A percentile compares a stretch with the other conserved stretches of the same genome.
These are phyloP conservation scores for Pseudomassariella vexata DNA, from an alignment of 2,329 filamentous ascomycete species.

Conservation along the genomic window DNA sequence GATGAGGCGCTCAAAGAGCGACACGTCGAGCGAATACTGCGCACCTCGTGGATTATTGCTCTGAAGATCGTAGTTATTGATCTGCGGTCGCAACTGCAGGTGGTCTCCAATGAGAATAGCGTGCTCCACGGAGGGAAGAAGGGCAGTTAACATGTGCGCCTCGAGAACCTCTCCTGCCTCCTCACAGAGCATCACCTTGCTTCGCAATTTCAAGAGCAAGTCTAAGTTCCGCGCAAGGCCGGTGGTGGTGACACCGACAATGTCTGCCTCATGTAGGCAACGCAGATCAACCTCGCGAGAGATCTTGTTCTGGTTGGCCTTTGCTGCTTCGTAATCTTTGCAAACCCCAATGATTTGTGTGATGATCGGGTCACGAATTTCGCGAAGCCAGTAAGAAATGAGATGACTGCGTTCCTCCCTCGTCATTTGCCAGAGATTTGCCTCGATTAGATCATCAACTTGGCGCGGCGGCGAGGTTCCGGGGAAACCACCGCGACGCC, in stretches of 20 bases:
- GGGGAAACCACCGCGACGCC: conserved; percentile 11
- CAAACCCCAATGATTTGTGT: conserved; percentile 4
- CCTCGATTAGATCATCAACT: conserved; percentile 7
- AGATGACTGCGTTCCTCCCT: conserved; percentile 17
- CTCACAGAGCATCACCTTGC: conserved; percentile 59
- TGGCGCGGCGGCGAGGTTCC: conserved; percentile 1
- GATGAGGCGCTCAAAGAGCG: conserved; percentile 55
- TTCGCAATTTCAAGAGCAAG: conserved; percentile 39
- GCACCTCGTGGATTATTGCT: conserved; percentile 40
- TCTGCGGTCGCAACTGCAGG: conserved; percentile 53
- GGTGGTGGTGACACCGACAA: conserved; percentile 56
- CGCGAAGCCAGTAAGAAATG: conserved; percentile 21
- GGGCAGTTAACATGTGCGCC: conserved; percentile 51
- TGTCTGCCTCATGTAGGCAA: conserved; percentile 30
- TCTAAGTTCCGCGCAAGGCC: conserved; percentile 48
- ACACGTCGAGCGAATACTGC: conserved; percentile 50
- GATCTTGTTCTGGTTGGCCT: conserved; percentile 12
- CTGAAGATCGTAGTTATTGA: conserved; percentile 49
- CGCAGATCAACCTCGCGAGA: conserved; percentile 28
- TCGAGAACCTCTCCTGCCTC: conserved; percentile 67
- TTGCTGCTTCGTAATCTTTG: conserved; percentile 8
- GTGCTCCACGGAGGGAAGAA: conserved; percentile 56
- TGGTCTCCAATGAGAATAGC: conserved; percentile 60
- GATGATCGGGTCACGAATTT: conserved; percentile 16
- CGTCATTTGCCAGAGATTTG: conserved; percentile 14